phyloP scores from a whole-genome alignment of 2,329 filamentous ascomycete species.

The Penicillium decumbens region DNA sequence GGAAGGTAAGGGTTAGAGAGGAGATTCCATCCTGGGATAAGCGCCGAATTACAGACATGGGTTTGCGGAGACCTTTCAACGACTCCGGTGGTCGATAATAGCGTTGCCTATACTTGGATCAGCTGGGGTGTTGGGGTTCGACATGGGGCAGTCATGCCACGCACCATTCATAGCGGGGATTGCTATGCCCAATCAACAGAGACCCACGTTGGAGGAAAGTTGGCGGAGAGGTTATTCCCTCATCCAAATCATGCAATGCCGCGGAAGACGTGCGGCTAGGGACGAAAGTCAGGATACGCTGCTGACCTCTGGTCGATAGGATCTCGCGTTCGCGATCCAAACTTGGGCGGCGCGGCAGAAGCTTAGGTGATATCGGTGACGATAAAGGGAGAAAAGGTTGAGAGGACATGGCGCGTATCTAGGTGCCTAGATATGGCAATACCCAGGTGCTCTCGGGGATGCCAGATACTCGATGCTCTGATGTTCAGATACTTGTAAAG shows the following conservation, averaged over 20 bases:
- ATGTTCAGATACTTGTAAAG: too few relatives aligned
- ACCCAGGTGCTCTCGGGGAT: not conserved
- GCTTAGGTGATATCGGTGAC: slow-evolving; percentile 10
- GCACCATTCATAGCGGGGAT: slow-evolving; percentile 74
- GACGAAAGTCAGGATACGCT: slow-evolving; percentile 31
- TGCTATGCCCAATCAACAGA: slow-evolving; percentile 75
- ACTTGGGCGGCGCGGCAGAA: slow-evolving; percentile 27
- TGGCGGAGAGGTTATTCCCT: slow-evolving; percentile 7
- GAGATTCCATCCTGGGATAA: not conserved
- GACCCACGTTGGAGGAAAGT: slow-evolving; percentile 14
- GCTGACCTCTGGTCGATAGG: slow-evolving; percentile 38
- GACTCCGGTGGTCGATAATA: slow-evolving; percentile 82
- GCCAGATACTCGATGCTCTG: not conserved
- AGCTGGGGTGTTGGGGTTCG: not conserved
- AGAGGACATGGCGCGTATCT: slow-evolving; percentile 9
- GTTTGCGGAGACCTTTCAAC: slow-evolving; percentile 64
- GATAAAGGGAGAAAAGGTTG: slow-evolving; percentile 13
- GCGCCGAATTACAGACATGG: slow-evolving; percentile 50
- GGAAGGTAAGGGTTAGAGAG: not conserved
- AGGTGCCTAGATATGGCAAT: too few relatives aligned
- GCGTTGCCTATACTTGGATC: slow-evolving; percentile 49
- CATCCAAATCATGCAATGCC: slow-evolving; percentile 15
- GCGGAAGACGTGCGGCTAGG: slow-evolving; percentile 25
- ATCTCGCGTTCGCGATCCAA: slow-evolving; percentile 35
- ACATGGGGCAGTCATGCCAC: not conserved